A percentile compares a stretch with the other conserved stretches of the same genome.
Evolutionary conservation across 108 stramenopile genomes (phyloP).

Genomic region (Bacterosira constricta): DNA sequence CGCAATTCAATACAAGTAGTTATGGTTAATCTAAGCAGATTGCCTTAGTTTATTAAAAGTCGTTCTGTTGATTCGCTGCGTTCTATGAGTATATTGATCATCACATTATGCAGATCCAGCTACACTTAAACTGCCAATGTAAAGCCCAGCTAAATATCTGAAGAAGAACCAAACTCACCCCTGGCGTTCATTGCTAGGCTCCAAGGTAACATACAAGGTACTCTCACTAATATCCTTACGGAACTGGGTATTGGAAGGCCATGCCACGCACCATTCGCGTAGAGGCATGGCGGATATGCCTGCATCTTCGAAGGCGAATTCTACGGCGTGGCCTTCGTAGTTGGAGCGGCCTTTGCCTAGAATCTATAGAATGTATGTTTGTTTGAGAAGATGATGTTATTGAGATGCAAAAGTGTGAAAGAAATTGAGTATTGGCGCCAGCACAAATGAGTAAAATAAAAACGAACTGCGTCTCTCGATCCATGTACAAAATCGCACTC

Average conservation of each 20-base stretch:
- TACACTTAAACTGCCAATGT: too few species aligned
- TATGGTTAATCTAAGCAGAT: too few species aligned
- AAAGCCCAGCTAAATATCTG: not conserved
- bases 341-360: slow-evolving; percentile 62
- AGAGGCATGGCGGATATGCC: slow-evolving; percentile 69
- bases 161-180: slow-evolving; percentile 31
- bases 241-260: slow-evolving; percentile 60
- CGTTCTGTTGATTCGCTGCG: too few species aligned
- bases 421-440: not conserved
- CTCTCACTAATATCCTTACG: slow-evolving; percentile 56
- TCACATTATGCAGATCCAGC: too few species aligned
- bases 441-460: too few species aligned
- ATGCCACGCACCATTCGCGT: slow-evolving; percentile 78
- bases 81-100: too few species aligned
- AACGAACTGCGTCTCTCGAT: too few species aligned
- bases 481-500: too few species aligned
- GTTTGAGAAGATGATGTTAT: too few species aligned
- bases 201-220: slow-evolving; percentile 82
- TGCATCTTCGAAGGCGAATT: slow-evolving; percentile 59
- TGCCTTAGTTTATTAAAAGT: too few species aligned
- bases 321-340: slow-evolving; percentile 64
- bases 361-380: too few species aligned
- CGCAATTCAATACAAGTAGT: too few species aligned
- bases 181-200: slow-evolving; percentile 61
- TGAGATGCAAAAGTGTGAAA: not conserved